Evolutionary conservation across 768 basidiomycete species (phyloP), one percentile per base, ranked within the genome.

Genomic region (Suillus discolor): DNA sequence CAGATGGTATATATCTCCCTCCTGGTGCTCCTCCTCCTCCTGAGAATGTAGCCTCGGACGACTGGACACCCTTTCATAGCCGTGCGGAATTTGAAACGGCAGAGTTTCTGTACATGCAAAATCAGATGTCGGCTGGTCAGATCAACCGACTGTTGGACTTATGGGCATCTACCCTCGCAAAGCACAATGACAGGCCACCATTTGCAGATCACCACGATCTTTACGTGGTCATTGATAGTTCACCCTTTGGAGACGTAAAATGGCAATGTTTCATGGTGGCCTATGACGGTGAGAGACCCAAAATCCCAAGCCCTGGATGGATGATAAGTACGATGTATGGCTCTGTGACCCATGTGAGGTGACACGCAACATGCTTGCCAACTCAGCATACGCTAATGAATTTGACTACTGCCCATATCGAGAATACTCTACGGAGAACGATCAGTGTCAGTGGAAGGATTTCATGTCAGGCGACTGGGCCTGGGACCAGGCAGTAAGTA

Each of bases 381-480:
- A 72, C 55, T 71, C 71, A 4, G 70, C 70, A 34, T 73, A 72
- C 38, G 61, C 51, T 3, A 51, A 65, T 12, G 67, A 70, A 36
- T 67, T 73, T 20, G 71, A 78, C 61, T 65, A 61, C 15, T 20
- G 55, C 5, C 72, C 71, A 16, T 71, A 64, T 51, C 38, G 36
- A 16, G 68, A 73, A 55, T 71, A 66, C 47, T 64, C 63, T 2
- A 45, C 42, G 6, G 41, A 69, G 13, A 64, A 62, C 4, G 39
- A 65, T 2, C 38, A 64, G 9, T 67, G 64, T 1, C 66, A 64
- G 34, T 72, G 45, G 34, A 44, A 44, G 45, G 70, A 71, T 51
- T 71, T 65, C 31, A 71, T 78, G 67, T 75, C 74, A 6, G 75
- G 71, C 4, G 62, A 74, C n/a, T 77, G 74, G 76, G 73, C 68